Conservation (phyloP, 2,329 filamentous ascomycete species). For the Exophiala bonariae region DNA sequence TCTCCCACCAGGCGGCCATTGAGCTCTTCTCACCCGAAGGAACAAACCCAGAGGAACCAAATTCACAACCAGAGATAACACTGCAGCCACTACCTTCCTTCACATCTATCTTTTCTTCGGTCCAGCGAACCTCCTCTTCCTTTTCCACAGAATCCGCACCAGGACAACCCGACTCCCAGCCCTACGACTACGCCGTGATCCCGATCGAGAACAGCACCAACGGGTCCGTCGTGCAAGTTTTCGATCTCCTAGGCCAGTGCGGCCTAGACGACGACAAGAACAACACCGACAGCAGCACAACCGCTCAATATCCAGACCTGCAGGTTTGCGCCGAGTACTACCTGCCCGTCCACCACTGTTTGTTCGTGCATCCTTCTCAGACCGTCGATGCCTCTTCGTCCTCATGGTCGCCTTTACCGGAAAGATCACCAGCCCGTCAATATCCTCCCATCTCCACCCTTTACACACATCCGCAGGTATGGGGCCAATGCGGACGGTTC, state of each 20-base stretch:
- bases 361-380: slow-evolving; percentile 55
- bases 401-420: neutral
- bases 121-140: slow-evolving; percentile 51
- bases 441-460: slow-evolving; percentile 63
- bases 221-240: slow-evolving; percentile 83
- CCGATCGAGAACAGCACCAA: slow-evolving; percentile 97
- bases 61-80: slow-evolving; percentile 17
- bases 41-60: neutral
- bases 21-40: slow-evolving; percentile 15
- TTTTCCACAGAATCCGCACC: slow-evolving; percentile 50
- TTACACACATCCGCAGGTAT: slow-evolving; percentile 94
- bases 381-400: neutral
- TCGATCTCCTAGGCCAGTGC: slow-evolving; percentile 84
- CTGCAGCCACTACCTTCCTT: slow-evolving; percentile 21
- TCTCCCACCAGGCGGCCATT: slow-evolving; percentile 64
- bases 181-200: slow-evolving; percentile 74
- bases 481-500: slow-evolving; percentile 83
- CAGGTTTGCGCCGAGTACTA: slow-evolving; percentile 81
- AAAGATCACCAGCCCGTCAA: neutral
- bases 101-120: slow-evolving; percentile 45
- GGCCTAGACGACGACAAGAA: slow-evolving; percentile 32
- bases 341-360: slow-evolving; percentile 82
- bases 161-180: slow-evolving; percentile 74
- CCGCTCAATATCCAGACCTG: slow-evolving; percentile 62
- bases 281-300: neutral